Percentiles rank a stretch among this genome's conserved stretches.
These are phyloP conservation scores for Kuraishia borneana DNA, from an alignment of 805 yeast genomes.

Conservation along the genomic window DNA sequence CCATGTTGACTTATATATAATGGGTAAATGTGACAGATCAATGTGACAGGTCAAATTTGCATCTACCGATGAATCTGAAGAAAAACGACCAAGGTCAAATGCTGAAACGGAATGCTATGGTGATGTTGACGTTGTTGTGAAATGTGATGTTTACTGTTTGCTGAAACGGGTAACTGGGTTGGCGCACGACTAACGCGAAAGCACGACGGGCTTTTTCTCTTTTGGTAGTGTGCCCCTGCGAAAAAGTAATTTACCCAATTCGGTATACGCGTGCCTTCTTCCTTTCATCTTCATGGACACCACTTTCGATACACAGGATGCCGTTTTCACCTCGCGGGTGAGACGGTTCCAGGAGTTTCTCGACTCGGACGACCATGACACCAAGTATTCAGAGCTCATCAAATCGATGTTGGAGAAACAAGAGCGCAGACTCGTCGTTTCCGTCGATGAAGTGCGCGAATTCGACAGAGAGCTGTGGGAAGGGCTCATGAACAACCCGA, in stretches of 20 bases:
- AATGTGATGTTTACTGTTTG: too few relatives aligned
- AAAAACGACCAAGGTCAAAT: too few relatives aligned
- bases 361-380: constrained; percentile 36
- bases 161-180: too few relatives aligned
- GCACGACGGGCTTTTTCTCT: too few relatives aligned
- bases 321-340: constrained; percentile 65
- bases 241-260: background rate
- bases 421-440: constrained; percentile 55
- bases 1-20: too few relatives aligned
- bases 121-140: too few relatives aligned
- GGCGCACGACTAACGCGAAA: too few relatives aligned
- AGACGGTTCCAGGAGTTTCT: constrained; percentile 84
- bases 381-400: constrained; percentile 60
- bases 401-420: constrained; percentile 62
- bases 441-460: constrained; percentile 80
- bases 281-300: background rate
- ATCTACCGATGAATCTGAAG: too few relatives aligned
- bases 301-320: constrained; percentile 10
- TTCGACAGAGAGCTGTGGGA: constrained; percentile 71
- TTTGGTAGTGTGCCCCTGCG: too few relatives aligned
- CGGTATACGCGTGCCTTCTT: background rate
- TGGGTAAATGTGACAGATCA: too few relatives aligned
- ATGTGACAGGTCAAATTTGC: too few relatives aligned
- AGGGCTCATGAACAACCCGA: constrained; percentile 66
- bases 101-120: too few relatives aligned